Evolutionary conservation across 1,139 yeast genomes (phyloP), one percentile per base, ranked within the genome.

Genomic region (Suhomyces anneliseae): DNA sequence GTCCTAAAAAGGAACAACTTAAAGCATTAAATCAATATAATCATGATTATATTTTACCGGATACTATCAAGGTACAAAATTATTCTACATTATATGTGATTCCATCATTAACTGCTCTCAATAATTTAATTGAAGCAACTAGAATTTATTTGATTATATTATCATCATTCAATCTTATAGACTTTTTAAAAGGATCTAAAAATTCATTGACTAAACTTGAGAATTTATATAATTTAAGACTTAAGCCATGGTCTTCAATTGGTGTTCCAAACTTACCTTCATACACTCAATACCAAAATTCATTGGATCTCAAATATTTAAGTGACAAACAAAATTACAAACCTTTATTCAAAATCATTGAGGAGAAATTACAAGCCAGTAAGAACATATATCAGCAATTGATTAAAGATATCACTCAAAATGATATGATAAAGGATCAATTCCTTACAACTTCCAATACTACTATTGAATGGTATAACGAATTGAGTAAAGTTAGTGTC

Each of bases 221-320:
- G 51, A 60, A 76, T 37, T 65, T 85, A n/a, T 89, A 78, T 62
- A 72, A 78, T 24, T 68, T 90, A 39, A 78, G 97, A 54, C 80
- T 90, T 79, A 90, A 90, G 61, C 85, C 95, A 3, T 90, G 88
- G 70, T 81, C 88, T 14, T 79, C 92, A 0, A 86, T 92, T 14
- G 97, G 96, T 0, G 84, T 84, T 6, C 97, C 98, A 0, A 76
- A 74, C 31, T 61, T 79, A 43, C 88, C 93, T 3, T 62, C 70
- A 0, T 85, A 68, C 57, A 62, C 66, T 9, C 68, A 68, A 39
- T 74, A 65, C 50, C 48, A 46, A 32, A 54, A 49, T 10, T 58
- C 69, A 3, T 48, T 65, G 29, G 49, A 50, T 36, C 36, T 48
- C 27, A 27, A 42, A 5, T 49, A 42, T 38, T 45, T 49, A 29